phyloP scores from a whole-genome alignment of 2,329 filamentous ascomycete genomes.

The Phyllosticta ampelicida region DNA sequence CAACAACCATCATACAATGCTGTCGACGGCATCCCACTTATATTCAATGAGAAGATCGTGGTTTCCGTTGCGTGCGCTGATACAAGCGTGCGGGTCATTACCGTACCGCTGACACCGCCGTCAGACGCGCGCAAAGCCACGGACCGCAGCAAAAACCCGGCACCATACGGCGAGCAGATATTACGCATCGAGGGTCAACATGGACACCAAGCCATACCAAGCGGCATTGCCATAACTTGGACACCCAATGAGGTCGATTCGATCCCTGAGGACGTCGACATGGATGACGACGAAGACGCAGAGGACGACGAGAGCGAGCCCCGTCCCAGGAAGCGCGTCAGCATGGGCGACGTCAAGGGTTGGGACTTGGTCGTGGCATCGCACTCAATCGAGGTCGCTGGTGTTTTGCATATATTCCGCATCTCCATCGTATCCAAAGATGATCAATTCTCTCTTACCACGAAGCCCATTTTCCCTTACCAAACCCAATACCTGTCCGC shows the following conservation, averaged over 20 bases:
- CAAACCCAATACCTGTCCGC: constrained; percentile 38
- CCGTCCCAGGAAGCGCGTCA: constrained; percentile 2
- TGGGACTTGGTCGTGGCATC: constrained; percentile 33
- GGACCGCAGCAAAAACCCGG: constrained; percentile 19
- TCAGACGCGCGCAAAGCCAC: constrained; percentile 29
- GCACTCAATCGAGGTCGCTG: constrained; percentile 30
- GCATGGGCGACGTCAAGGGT: constrained; percentile 18
- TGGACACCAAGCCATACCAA: constrained; percentile 41
- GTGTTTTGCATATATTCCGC: constrained; percentile 31
- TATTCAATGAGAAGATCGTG: constrained; percentile 41
- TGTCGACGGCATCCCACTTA: constrained; percentile 31
- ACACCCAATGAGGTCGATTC: constrained; percentile 20
- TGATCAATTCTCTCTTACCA: constrained; percentile 26
- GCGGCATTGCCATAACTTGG: constrained; percentile 43
- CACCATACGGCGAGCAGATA: constrained; percentile 35
- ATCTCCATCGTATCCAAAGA: constrained; percentile 24
- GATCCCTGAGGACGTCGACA: constrained; percentile 21
- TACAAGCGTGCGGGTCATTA: constrained; percentile 44
- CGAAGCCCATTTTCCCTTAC: constrained; percentile 31
- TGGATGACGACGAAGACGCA: constrained; percentile 20
- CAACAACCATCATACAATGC: constrained; percentile 20
- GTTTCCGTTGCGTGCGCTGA: constrained; percentile 47
- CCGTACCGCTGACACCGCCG: constrained; percentile 44
- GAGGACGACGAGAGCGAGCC: constrained; percentile 15
- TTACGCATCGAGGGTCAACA: constrained; percentile 36